A percentile compares a stretch with the other conserved stretches of the same genome.
These are phyloP conservation scores for Aureobasidium sp. DNA, from an alignment of 2,329 filamentous ascomycete genomes.

Conservation along the genomic window DNA sequence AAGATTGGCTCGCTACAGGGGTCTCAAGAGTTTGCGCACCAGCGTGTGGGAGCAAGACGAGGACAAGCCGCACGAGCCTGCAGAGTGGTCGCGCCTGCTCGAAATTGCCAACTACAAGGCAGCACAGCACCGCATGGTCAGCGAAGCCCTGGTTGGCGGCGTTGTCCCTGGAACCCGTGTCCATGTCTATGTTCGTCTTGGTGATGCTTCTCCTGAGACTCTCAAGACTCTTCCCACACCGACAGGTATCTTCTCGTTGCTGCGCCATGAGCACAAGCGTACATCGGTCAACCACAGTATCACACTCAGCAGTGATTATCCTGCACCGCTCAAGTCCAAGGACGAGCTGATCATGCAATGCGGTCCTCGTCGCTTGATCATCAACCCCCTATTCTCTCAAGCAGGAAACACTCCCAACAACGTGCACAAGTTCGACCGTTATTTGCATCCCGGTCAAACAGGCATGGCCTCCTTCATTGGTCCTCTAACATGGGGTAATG, in stretches of 20 bases:
- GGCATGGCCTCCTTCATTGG: constrained; percentile 85
- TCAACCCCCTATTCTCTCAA: constrained; percentile 87
- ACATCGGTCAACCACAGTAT: constrained; percentile 86
- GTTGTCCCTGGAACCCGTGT: constrained; percentile 79
- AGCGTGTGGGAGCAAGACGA: constrained; percentile 86
- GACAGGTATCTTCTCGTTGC: constrained; percentile 72
- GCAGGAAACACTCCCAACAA: constrained; percentile 89
- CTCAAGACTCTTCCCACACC: constrained; percentile 54
- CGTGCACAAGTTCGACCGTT: constrained; percentile 94
- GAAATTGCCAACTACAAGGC: constrained; percentile 86
- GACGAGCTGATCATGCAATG: constrained; percentile 87
- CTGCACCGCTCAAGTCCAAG: constrained; percentile 78
- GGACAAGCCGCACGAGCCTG: constrained; percentile 78
- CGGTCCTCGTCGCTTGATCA: constrained; percentile 75
- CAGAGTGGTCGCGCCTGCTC: constrained; percentile 80
- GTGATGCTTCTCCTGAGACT: constrained; percentile 35
- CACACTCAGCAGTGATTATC: constrained; percentile 70
- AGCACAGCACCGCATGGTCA: constrained; percentile 65
- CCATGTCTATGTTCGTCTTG: constrained; percentile 62
- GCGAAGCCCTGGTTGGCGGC: constrained; percentile 83
- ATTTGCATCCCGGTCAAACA: constrained; percentile 81
- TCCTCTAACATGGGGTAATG: constrained; percentile 85
- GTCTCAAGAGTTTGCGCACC: constrained; percentile 82
- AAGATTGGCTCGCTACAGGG: constrained; percentile 76
- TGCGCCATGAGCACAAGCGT: constrained; percentile 92